A percentile compares a stretch with the other conserved stretches of the same genome.
Evolutionary conservation across 2,329 filamentous ascomycete species (phyloP).

Genomic region (Trichoderma sp.): DNA sequence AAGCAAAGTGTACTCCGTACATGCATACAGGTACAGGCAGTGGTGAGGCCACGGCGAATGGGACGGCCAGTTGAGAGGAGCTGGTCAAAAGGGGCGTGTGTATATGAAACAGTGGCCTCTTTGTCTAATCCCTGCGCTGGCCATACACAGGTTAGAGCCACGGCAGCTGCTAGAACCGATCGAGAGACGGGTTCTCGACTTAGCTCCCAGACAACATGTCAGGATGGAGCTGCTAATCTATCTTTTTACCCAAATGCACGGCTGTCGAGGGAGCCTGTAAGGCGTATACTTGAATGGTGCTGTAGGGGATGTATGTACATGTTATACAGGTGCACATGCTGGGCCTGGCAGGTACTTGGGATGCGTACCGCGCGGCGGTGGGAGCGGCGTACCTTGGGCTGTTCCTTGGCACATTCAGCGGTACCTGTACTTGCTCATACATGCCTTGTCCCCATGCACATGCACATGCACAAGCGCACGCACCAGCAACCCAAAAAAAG

Average conservation of each 20-base stretch:
- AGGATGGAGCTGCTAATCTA: slow-evolving; percentile 3
- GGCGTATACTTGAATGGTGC: not conserved
- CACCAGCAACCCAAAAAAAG: not conserved
- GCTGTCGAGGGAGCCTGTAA: not conserved
- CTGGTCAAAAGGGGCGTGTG: slow-evolving; percentile 13
- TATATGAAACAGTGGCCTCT: slow-evolving; percentile 14
- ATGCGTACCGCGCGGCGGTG: not conserved
- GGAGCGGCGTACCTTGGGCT: not conserved
- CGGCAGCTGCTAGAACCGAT: slow-evolving; percentile 3
- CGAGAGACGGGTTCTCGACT: slow-evolving; percentile 18
- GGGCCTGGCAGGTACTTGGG: not conserved
- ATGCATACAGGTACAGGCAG: slow-evolving; percentile 1
- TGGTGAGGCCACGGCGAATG: not conserved
- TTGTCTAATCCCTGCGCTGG: not conserved
- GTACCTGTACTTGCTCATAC: not conserved
- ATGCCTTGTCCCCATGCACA: not conserved
- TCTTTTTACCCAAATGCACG: slow-evolving; percentile 27
- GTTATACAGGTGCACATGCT: not conserved
- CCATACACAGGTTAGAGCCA: not conserved
- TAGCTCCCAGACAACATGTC: slow-evolving; percentile 5
- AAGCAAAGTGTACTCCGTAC: slow-evolving; percentile 2
- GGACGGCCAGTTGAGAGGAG: slow-evolving; percentile 2
- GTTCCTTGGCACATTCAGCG: not conserved
- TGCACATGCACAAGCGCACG: not conserved
- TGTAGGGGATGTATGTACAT: not conserved